Base-by-base conservation (phyloP, 148 eudicot genomes). In the Bassia scoparia region DNA sequence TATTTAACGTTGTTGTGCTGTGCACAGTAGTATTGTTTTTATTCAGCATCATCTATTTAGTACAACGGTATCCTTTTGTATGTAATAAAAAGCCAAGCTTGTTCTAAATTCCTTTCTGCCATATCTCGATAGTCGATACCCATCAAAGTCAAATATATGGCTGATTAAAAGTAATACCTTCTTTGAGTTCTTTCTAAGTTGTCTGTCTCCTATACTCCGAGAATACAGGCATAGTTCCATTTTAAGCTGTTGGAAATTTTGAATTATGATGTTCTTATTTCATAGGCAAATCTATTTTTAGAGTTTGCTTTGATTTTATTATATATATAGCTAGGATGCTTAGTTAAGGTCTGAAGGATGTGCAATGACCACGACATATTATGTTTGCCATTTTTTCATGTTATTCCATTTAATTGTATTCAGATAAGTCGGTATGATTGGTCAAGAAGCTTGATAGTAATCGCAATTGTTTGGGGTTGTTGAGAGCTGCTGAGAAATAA, bases 21-120 rank as follows among this genome's bases (percentile, higher is more conserved):
- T 75, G 63, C 62, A 43, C 61, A 60, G 62, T 48, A 54, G 5
- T 74, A 44, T 52, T 41, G 12, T 41, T 41, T 52, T 52, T 21
- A 52, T 52, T 21, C 21, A 52, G n/a, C 9, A 52, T 52, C 46
- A 41, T 41, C 46, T 41, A 41, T 6, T 44, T 71, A 53, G 20
- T 62, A 15, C 31, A 52, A 52, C 53, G 52, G 48, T 38, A 70
- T 64, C 59, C 50, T 59, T 43, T 4, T 8, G 12, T 8, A 23
- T 53, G 58, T 1, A 53, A 24, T 21, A 21, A 3, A 29, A 30
- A 29, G 13, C 18, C 62, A 24, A 26, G 62, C n/a, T 61, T 31
- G 23, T 34, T 0, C 24, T 55, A 2, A 5, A 55, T 55, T 21
- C 11, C 5, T 23, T n/a, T 23, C 29, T 55, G 13, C 4, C 7